These are phyloP conservation scores for Starmerella bacillaris DNA, from an alignment of 805 yeast species.

Conservation along the genomic window DNA sequence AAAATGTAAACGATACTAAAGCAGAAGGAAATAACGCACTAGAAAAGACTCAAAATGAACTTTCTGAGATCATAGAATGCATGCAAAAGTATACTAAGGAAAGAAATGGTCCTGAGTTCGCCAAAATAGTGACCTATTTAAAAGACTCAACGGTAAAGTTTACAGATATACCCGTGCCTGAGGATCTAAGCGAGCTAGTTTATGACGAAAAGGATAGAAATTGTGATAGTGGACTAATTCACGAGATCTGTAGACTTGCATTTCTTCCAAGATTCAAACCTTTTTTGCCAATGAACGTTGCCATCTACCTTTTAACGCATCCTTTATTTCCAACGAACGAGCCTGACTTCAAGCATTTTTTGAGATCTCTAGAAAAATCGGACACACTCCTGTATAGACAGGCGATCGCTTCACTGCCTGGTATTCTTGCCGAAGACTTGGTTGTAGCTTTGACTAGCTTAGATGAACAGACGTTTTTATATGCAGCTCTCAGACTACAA, in stretches of 20 bases:
- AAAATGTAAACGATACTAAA: background rate
- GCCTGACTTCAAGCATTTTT: conserved; percentile 29
- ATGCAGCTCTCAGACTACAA: conserved; percentile 45
- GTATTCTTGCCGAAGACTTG: conserved; percentile 45
- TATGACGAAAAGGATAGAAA: conserved; percentile 50
- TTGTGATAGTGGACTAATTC: conserved; percentile 41
- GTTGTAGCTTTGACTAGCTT: conserved; percentile 39
- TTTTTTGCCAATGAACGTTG: conserved; percentile 36
- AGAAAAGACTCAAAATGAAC: conserved; percentile 20
- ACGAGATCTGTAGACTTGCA: conserved; percentile 28
- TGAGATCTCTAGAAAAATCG: conserved; percentile 31
- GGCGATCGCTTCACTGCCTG: conserved; percentile 64
- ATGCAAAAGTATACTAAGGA: conserved; percentile 29
- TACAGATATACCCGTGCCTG: conserved; percentile 12
- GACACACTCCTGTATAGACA: conserved; percentile 57
- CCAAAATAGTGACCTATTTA: conserved; percentile 11
- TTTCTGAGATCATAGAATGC: conserved; percentile 26
- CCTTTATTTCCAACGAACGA: conserved; percentile 55
- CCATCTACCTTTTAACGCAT: conserved; percentile 66
- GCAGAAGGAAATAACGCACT: background rate
- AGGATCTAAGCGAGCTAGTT: conserved; percentile 23
- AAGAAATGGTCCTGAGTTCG: conserved; percentile 16
- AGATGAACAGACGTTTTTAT: conserved; percentile 48
- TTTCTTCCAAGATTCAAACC: conserved; percentile 19
- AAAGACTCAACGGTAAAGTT: conserved; percentile 8